Conservation (phyloP, 225 moss, liverwort and hornwort species). For the Physcomitrium patens region DNA sequence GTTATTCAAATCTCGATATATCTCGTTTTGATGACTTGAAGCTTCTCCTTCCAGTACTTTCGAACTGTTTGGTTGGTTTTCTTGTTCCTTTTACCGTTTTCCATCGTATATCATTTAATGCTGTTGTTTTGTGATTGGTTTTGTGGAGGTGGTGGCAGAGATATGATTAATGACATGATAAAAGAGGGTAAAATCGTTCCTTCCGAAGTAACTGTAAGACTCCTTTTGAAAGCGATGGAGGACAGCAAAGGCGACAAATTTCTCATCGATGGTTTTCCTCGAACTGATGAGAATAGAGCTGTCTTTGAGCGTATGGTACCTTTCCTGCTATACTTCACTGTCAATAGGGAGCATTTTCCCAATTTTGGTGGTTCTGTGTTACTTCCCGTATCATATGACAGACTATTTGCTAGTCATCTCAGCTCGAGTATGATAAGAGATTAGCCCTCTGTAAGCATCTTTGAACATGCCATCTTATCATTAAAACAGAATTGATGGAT, state of each 20-base stretch:
- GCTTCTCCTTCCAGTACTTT: background rate
- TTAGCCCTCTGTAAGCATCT: background rate
- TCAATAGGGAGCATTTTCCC: background rate
- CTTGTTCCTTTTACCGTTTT: background rate
- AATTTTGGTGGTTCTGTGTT: slow-evolving; percentile 8
- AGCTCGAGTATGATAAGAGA: background rate
- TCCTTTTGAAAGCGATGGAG: slow-evolving; percentile 66
- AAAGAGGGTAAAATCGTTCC: slow-evolving; percentile 77
- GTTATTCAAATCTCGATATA: background rate
- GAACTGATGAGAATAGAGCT: slow-evolving; percentile 70
- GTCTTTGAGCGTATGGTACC: slow-evolving; percentile 65
- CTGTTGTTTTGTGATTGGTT: background rate
- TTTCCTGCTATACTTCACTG: background rate
- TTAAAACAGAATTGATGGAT: too few species aligned
- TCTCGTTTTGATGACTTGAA: background rate
- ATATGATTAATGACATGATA: slow-evolving; percentile 75
- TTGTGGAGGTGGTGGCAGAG: slow-evolving; percentile 36
- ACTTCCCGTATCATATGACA: background rate
- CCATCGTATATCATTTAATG: background rate
- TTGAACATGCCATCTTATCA: too few species aligned
- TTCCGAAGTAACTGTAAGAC: slow-evolving; percentile 70
- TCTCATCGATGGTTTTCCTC: slow-evolving; percentile 75
- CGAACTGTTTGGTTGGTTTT: background rate
- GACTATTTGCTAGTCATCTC: background rate
- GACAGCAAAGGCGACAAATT: slow-evolving; percentile 59